Base-by-base conservation (phyloP, 345 rosid species). In the Ricinus communis region DNA sequence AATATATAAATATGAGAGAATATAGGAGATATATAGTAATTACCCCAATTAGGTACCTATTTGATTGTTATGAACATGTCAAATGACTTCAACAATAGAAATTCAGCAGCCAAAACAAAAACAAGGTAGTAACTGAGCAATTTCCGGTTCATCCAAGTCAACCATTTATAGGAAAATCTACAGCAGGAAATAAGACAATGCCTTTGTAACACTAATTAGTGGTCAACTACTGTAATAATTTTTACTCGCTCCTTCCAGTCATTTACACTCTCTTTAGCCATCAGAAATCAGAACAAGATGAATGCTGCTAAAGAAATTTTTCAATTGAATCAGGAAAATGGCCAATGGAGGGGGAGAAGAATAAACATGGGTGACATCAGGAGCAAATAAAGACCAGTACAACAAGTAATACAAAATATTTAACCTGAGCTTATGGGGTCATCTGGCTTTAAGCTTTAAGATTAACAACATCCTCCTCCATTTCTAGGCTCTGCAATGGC, bases 381-480 rank as follows among this genome's bases (percentile, higher is more conserved):
- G 40, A 66, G 65, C 67, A 68, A n/a, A 66, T 31, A 27, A 25
- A 36, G 22, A 58, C 67, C 14, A 53, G 60, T 53, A 28, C 47
- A 75, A 27, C 5, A 36, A 38, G 27, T 25, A 60, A 72, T 62
- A 45, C 60, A 22, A 45, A 55, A 59, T 33, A 24, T 12, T 5
- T 49, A 6, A 2, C 51, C 50, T 14, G 47, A 18, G 5, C 18
- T n/a, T n/a, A 46, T 55, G 9, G 2, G 1, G 8, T 1, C 51
- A 8, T 55, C 18, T 31, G 24, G 53, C 74, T 16, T 79, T 82
- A 89, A 31, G 79, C 71, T 19, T 78, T 81, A 89, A 38, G 79
- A 78, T 19, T 80, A 83, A 79, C 97, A 91, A 56, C 98, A 87
- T 71, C 96, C 85, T 46, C 82, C 90, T 55, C 81, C 90, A 53